These are phyloP conservation scores for Fusarium globosum DNA, from an alignment of 2,329 filamentous ascomycete species.

Conservation along the genomic window DNA sequence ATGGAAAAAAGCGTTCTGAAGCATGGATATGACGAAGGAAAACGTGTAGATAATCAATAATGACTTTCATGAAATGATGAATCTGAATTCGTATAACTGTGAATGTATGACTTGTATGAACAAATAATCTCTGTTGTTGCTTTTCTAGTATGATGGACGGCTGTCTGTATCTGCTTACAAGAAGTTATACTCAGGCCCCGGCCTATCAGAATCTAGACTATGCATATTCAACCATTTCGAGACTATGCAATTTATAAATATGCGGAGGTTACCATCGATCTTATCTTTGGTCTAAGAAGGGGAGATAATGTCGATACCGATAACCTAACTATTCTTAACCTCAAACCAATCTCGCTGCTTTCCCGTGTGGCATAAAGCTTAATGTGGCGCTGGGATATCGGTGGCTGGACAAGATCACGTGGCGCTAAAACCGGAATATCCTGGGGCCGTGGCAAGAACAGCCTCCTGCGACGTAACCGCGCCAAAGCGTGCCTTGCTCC, in stretches of 20 bases:
- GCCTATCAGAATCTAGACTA: constrained; percentile 17
- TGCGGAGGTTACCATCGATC: not conserved
- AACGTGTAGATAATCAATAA: constrained; percentile 40
- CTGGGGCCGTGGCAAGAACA: constrained; percentile 33
- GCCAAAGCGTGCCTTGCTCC: constrained; percentile 42
- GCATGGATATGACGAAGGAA: constrained; percentile 38
- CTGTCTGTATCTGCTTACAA: not conserved
- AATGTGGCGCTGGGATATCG: not conserved
- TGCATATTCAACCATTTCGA: not conserved
- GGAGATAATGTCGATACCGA: constrained; percentile 14
- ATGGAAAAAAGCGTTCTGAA: constrained; percentile 40
- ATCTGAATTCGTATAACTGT: not conserved
- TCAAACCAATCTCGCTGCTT: not conserved
- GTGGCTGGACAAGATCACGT: constrained; percentile 40
- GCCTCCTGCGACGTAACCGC: constrained; percentile 44
- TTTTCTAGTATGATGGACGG: not conserved
- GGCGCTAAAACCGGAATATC: constrained; percentile 42
- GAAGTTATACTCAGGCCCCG: not conserved
- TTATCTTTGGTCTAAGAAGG: not conserved
- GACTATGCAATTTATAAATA: constrained; percentile 3
- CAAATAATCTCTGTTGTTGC: not conserved
- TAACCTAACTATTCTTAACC: constrained; percentile 5
- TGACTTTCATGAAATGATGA: constrained; percentile 27
- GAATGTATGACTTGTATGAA: not conserved
- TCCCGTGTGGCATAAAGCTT: constrained; percentile 5